Percentiles rank a stretch among this genome's conserved stretches.
Conservation (phyloP, 75 land plant genomes). For the Isoetes taiwanensis region DNA sequence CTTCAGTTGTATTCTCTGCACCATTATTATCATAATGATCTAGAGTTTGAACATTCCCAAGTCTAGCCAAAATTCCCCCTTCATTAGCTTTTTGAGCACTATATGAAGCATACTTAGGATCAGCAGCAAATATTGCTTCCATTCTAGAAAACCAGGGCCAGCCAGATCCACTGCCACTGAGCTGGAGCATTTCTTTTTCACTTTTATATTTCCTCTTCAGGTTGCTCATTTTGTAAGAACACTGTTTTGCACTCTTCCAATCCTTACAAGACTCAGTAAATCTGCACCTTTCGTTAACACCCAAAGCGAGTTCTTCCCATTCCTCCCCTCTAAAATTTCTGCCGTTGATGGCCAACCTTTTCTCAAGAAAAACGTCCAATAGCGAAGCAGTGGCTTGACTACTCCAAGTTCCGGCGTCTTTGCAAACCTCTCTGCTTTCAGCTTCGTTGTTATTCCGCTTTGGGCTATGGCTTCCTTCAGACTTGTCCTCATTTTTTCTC, state of each 20-base stretch:
- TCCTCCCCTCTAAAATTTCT: constrained; percentile 1
- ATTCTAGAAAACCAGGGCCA: constrained; percentile 7
- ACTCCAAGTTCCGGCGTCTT: constrained; percentile 5
- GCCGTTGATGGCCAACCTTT: constrained; percentile 2
- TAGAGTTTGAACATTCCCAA: neutral
- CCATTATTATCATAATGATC: neutral
- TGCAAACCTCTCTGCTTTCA: neutral
- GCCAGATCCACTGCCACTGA: neutral
- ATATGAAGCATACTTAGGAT: neutral
- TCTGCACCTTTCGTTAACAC: neutral
- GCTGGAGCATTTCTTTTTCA: constrained; percentile 3
- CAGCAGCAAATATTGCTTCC: neutral
- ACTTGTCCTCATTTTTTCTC: too few relatives aligned
- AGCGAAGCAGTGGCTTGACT: neutral
- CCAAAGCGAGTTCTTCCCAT: neutral
- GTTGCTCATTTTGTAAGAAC: constrained; percentile 6
- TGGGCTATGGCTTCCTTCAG: too few relatives aligned
- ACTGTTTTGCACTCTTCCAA: constrained; percentile 6
- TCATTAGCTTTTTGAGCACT: neutral
- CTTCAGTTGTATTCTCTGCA: neutral
- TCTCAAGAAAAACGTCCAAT: neutral
- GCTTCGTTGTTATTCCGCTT: too few relatives aligned
- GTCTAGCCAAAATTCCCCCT: neutral
- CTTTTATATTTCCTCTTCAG: constrained; percentile 1
- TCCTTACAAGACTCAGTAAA: neutral